Percentiles rank a stretch among this genome's conserved stretches.
phyloP scores from a whole-genome alignment of 352 stramenopile species.

The Phytopythium aichiense region DNA sequence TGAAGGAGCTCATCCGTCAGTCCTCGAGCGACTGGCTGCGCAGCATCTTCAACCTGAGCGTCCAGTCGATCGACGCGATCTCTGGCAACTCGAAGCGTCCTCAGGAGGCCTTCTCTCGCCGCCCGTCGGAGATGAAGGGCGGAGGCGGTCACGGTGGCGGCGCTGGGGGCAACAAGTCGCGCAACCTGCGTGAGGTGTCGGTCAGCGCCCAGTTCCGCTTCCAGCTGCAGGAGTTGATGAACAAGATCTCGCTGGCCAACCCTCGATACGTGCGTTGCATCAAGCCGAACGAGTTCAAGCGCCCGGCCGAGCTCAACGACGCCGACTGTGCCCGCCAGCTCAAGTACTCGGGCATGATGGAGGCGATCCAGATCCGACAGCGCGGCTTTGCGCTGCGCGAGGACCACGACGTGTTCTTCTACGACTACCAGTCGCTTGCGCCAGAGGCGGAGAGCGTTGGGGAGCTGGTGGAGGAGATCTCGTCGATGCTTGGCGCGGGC shows the following conservation, averaged over 20 bases:
- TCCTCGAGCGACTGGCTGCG: conserved; percentile 80
- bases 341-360: conserved; percentile 92
- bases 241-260: conserved; percentile 86
- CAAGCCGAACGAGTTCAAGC: conserved; percentile 87
- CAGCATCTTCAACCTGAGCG: conserved; percentile 82
- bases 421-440: conserved; percentile 84
- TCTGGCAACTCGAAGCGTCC: conserved; percentile 63
- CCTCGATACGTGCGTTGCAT: conserved; percentile 88
- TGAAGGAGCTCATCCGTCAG: conserved; percentile 90
- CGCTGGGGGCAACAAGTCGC: conserved; percentile 57
- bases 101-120: conserved; percentile 54
- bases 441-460: conserved; percentile 82
- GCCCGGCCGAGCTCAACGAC: conserved; percentile 73
- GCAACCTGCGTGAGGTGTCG: conserved; percentile 82
- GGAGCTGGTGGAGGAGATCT: conserved; percentile 83
- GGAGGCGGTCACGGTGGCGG: conserved; percentile 21
- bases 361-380: conserved; percentile 88
- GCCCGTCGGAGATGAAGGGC: conserved; percentile 44
- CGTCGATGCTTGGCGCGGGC: conserved; percentile 74
- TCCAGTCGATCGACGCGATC: conserved; percentile 83
- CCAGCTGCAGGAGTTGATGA: conserved; percentile 87
- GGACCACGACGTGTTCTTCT: conserved; percentile 90
- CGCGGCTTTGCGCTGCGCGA: conserved; percentile 84
- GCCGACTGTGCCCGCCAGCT: conserved; percentile 81
- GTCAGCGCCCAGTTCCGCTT: conserved; percentile 88